These are phyloP conservation scores for Melaleuca alternifolia DNA, from an alignment of 345 rosid genomes.

Conservation along the genomic window DNA sequence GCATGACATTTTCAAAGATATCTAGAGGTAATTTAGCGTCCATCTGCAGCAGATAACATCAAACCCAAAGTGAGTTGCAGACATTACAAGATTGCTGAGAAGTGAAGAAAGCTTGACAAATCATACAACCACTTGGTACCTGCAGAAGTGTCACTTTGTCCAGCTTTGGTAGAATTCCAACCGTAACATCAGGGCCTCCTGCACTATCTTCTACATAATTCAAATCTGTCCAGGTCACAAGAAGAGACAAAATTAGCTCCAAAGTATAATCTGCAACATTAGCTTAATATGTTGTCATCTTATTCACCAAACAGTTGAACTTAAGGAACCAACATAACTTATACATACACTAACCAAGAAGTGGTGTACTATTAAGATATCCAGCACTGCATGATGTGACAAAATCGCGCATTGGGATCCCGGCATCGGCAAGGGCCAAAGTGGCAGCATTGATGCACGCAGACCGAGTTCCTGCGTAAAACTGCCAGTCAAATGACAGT, in stretches of 20 bases:
- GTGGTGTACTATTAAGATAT: constrained; percentile 74
- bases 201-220: constrained; percentile 94
- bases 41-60: constrained; percentile 46
- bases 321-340: not conserved
- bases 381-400: constrained; percentile 96
- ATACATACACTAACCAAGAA: constrained; percentile 43
- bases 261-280: not conserved
- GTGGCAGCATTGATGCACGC: constrained; percentile 98
- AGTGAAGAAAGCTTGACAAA: not conserved
- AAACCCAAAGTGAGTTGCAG: not conserved
- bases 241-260: not conserved
- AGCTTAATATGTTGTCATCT: not conserved
- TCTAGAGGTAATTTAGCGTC: constrained; percentile 75
- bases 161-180: constrained; percentile 71
- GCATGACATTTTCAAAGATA: constrained; percentile 80
- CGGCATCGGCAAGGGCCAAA: constrained; percentile 95
- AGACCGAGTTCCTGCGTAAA: constrained; percentile 64
- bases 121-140: constrained; percentile 18
- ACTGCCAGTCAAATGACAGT: not conserved
- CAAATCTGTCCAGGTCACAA: constrained; percentile 36
- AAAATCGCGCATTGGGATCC: constrained; percentile 93
- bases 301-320: not conserved
- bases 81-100: too few relatives aligned
- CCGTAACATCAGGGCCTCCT: constrained; percentile 94
- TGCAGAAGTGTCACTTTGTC: constrained; percentile 97